Percentiles rank a stretch among this genome's conserved stretches.
These are phyloP conservation scores for Coemansia sp. DNA, from an alignment of 371 early-diverging fungal genomes.

Conservation along the genomic window DNA sequence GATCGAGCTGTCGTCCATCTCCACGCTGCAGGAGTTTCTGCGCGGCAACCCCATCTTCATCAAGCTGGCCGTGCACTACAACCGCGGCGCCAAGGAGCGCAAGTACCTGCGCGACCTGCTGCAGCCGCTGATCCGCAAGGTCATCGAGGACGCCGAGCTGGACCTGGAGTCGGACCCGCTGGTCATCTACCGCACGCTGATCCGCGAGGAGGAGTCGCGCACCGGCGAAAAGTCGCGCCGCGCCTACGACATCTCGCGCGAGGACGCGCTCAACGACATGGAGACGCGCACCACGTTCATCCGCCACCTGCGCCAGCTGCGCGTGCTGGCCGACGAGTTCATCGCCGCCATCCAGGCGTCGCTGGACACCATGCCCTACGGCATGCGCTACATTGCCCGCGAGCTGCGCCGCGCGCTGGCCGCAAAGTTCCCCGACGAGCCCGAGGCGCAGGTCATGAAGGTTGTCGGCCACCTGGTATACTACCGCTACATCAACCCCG, in stretches of 20 bases:
- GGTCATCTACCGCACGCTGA: constrained; percentile 80
- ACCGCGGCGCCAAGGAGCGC: constrained; percentile 93
- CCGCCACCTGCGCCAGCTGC: constrained; percentile 71
- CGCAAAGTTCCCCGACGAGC: constrained; percentile 79
- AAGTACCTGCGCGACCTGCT: constrained; percentile 85
- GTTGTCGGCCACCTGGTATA: constrained; percentile 94
- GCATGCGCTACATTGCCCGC: constrained; percentile 93
- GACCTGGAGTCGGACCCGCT: constrained; percentile 93
- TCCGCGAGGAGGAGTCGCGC: constrained; percentile 86
- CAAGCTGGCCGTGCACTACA: constrained; percentile 90
- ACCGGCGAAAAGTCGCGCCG: constrained; percentile 82
- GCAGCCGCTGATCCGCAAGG: constrained; percentile 73
- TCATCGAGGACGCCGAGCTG: constrained; percentile 72
- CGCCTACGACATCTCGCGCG: constrained; percentile 73
- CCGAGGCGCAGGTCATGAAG: constrained; percentile 74
- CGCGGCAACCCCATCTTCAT: constrained; percentile 93
- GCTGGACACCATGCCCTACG: constrained; percentile 87
- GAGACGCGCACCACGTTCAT: constrained; percentile 81
- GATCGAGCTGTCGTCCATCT: constrained; percentile 82
- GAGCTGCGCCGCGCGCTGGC: constrained; percentile 77
- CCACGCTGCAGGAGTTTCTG: constrained; percentile 86
- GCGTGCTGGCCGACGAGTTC: constrained; percentile 77
- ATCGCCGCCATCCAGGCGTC: constrained; percentile 75
- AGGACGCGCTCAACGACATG: constrained; percentile 82
- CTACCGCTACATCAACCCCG: constrained; percentile 96